A percentile compares a stretch with the other conserved stretches of the same genome.
These are phyloP conservation scores for Boletus tylopilopsis DNA, from an alignment of 768 basidiomycete genomes.

Conservation along the genomic window DNA sequence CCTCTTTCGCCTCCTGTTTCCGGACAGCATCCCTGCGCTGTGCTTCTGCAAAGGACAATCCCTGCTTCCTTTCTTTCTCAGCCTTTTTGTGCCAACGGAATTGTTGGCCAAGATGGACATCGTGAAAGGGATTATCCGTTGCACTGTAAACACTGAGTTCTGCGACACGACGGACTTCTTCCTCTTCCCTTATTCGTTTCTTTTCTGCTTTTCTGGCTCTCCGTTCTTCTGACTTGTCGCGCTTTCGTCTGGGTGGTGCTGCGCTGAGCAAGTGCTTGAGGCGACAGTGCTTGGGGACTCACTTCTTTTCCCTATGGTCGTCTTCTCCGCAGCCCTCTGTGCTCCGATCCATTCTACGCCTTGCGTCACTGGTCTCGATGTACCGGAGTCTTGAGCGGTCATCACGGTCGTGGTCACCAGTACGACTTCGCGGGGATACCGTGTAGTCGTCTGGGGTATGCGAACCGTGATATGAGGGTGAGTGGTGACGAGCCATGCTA, in stretches of 20 bases:
- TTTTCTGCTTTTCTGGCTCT: constrained; percentile 86
- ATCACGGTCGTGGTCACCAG: constrained; percentile 28
- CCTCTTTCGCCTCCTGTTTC: constrained; percentile 90
- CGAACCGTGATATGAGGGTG: constrained; percentile 44
- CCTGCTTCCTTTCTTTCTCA: constrained; percentile 91
- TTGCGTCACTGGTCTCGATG: constrained; percentile 25
- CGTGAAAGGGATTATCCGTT: constrained; percentile 97
- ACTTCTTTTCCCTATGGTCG: constrained; percentile 48
- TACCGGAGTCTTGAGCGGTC: constrained; percentile 26
- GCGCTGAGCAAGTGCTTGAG: constrained; percentile 1
- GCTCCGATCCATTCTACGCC: constrained; percentile 22
- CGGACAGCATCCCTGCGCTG: constrained; percentile 76
- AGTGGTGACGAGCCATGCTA: constrained; percentile 43
- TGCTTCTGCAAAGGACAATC: constrained; percentile 74
- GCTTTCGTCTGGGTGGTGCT: constrained; percentile 56
- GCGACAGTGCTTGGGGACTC: constrained; percentile 13
- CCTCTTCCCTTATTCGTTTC: constrained; percentile 75
- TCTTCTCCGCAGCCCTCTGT: constrained; percentile 21
- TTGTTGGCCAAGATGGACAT: constrained; percentile 92
- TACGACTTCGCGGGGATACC: constrained; percentile 32
- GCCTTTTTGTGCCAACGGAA: constrained; percentile 99
- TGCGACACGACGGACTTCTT: constrained; percentile 88
- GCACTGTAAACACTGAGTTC: constrained; percentile 97
- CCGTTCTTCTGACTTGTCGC: constrained; percentile 85
- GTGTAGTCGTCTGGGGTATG: constrained; percentile 30